phyloP scores from a whole-genome alignment of 345 rosid species.

The Aquilaria yunnanensis region DNA sequence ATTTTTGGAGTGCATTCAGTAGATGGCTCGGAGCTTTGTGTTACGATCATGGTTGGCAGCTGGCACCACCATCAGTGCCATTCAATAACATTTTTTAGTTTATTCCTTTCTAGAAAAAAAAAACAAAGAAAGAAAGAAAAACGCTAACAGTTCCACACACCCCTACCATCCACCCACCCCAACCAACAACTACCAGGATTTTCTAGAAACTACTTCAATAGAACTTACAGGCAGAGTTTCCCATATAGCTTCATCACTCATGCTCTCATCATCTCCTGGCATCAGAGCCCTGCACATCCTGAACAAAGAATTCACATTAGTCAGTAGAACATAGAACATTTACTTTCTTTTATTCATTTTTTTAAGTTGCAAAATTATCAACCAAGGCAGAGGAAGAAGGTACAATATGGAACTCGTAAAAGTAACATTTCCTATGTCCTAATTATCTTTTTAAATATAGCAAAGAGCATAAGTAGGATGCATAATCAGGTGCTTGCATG shows the following conservation, averaged over 20 bases:
- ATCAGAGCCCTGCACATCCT: conserved; percentile 96
- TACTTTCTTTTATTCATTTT: background rate
- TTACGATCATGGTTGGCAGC: too few relatives aligned
- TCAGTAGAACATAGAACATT: background rate
- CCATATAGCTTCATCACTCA: conserved; percentile 92
- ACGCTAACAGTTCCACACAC: background rate
- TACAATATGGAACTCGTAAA: background rate
- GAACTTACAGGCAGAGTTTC: conserved; percentile 91
- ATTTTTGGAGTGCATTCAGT: too few relatives aligned
- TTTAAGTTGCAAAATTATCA: background rate
- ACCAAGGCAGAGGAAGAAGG: background rate
- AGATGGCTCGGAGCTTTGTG: too few relatives aligned
- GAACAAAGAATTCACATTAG: conserved; percentile 19
- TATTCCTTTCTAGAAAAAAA: background rate
- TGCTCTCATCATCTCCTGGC: conserved; percentile 93
- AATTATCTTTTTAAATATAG: too few relatives aligned
- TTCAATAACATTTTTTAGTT: background rate
- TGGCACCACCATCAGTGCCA: too few relatives aligned
- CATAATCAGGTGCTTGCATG: too few relatives aligned
- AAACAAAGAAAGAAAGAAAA: background rate
- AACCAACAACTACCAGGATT: background rate
- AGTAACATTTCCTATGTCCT: too few relatives aligned
- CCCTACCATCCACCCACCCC: too few relatives aligned
- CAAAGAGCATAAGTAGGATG: too few relatives aligned
- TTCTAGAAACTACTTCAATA: background rate